Percentiles rank a stretch among this genome's conserved stretches.
Conservation (phyloP, 495 filamentous ascomycete species). For the Penicillium antarcticum region DNA sequence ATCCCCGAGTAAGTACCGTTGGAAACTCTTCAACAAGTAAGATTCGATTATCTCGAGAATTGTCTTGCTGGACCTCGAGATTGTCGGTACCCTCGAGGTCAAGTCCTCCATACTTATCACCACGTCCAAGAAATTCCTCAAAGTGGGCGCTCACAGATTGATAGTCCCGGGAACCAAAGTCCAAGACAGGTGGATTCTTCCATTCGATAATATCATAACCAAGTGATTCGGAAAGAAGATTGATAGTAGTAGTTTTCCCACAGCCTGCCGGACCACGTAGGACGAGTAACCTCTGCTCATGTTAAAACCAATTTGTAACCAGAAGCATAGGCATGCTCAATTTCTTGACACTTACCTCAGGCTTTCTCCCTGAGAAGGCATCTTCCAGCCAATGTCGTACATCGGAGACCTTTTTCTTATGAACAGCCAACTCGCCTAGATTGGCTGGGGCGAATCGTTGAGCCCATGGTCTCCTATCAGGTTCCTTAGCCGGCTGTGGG, state of each 20-base stretch:
- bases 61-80: neutral
- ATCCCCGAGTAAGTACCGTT: slow-evolving; percentile 68
- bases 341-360: slow-evolving; percentile 12
- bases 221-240: slow-evolving; percentile 67
- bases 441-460: slow-evolving; percentile 73
- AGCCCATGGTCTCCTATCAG: slow-evolving; percentile 65
- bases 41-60: slow-evolving; percentile 43
- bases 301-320: neutral
- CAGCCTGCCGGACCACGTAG: slow-evolving; percentile 89
- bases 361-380: slow-evolving; percentile 57
- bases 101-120: slow-evolving; percentile 74
- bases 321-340: neutral
- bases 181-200: slow-evolving; percentile 70
- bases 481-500: neutral
- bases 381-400: slow-evolving; percentile 77
- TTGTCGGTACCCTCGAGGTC: slow-evolving; percentile 40
- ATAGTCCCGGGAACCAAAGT: slow-evolving; percentile 54
- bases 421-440: slow-evolving; percentile 82
- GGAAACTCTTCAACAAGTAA: slow-evolving; percentile 96
- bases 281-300: slow-evolving; percentile 64
- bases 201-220: slow-evolving; percentile 79
- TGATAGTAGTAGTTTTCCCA: slow-evolving; percentile 87
- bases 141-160: slow-evolving; percentile 72
- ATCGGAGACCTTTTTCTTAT: slow-evolving; percentile 89
- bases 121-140: slow-evolving; percentile 81